Evolutionary conservation across 148 eudicot species (phyloP).

Genomic region (Camellia lanceoleosa): DNA sequence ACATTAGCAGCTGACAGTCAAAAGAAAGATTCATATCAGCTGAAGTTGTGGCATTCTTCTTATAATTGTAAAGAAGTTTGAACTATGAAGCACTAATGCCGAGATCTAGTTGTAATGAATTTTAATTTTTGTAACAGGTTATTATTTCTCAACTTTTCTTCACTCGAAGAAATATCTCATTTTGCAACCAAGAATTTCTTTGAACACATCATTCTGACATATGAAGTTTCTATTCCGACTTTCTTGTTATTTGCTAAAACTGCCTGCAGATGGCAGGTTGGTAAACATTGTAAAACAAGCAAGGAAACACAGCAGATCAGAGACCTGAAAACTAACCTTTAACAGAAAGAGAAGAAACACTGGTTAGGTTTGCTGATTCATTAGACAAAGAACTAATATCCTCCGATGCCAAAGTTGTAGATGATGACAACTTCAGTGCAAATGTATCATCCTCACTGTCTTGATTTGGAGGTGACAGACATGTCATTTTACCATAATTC

Average conservation of each 20-base stretch:
- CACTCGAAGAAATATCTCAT: neutral
- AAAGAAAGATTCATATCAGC: slow-evolving; percentile 2
- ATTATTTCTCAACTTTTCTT: neutral
- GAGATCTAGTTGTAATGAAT: neutral
- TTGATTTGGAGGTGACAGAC: slow-evolving; percentile 15
- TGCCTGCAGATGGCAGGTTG: neutral
- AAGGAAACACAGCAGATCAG: neutral
- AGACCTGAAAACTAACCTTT: slow-evolving; percentile 52
- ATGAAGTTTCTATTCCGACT: neutral
- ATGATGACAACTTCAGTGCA: slow-evolving; percentile 57
- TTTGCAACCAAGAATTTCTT: neutral
- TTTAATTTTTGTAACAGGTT: neutral
- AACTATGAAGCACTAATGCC: neutral
- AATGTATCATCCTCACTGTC: slow-evolving; percentile 43
- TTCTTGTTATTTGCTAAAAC: neutral
- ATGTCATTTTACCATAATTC: slow-evolving; percentile 1
- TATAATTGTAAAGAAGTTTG: neutral
- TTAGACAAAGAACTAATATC: slow-evolving; percentile 58
- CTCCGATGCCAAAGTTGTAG: slow-evolving; percentile 44
- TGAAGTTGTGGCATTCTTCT: neutral
- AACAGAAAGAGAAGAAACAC: slow-evolving; percentile 67
- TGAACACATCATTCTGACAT: neutral
- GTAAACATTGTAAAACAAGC: neutral
- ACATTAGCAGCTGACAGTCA: slow-evolving; percentile 75
- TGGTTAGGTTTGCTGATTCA: slow-evolving; percentile 47